A percentile compares a stretch with the other conserved stretches of the same genome.
Conservation (phyloP, 225 moss, liverwort and hornwort species). For the Polytrichum formosum region DNA sequence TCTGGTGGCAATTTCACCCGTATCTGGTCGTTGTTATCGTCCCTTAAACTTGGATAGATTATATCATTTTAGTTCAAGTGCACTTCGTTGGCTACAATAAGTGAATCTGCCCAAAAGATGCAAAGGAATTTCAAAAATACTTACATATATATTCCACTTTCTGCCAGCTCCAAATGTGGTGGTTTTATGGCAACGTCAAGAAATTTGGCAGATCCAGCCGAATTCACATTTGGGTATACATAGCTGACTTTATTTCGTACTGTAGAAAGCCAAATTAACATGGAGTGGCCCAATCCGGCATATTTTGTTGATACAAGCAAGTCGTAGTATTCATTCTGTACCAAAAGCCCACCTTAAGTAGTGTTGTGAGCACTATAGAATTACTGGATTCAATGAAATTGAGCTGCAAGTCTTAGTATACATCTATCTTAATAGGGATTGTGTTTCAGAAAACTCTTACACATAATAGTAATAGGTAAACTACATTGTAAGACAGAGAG, state of each 20-base stretch:
- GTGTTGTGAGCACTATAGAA: neutral
- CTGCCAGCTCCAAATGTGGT: conserved; percentile 75
- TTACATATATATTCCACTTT: conserved; percentile 92
- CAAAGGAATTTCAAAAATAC: neutral
- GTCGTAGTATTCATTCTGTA: conserved; percentile 66
- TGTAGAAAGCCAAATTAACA: conserved; percentile 63
- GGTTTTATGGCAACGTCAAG: conserved; percentile 53
- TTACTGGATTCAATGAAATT: neutral
- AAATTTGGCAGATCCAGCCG: conserved; percentile 54
- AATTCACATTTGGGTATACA: conserved; percentile 58
- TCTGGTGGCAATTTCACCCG: too few species aligned
- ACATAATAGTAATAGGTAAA: too few species aligned
- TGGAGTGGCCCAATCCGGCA: conserved; percentile 73
- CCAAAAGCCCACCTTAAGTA: too few species aligned
- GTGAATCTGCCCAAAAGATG: too few species aligned
- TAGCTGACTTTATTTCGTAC: conserved; percentile 83
- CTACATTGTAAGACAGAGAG: too few species aligned
- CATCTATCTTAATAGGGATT: neutral
- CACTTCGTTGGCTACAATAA: too few species aligned
- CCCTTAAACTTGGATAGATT: too few species aligned
- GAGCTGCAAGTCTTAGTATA: neutral
- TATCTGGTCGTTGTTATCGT: too few species aligned
- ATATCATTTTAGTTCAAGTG: too few species aligned
- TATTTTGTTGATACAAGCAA: conserved; percentile 77
- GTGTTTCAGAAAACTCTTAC: too few species aligned